Base-by-base conservation (phyloP, 2,329 filamentous ascomycete genomes). In the Pseudogymnoascus destructans region DNA sequence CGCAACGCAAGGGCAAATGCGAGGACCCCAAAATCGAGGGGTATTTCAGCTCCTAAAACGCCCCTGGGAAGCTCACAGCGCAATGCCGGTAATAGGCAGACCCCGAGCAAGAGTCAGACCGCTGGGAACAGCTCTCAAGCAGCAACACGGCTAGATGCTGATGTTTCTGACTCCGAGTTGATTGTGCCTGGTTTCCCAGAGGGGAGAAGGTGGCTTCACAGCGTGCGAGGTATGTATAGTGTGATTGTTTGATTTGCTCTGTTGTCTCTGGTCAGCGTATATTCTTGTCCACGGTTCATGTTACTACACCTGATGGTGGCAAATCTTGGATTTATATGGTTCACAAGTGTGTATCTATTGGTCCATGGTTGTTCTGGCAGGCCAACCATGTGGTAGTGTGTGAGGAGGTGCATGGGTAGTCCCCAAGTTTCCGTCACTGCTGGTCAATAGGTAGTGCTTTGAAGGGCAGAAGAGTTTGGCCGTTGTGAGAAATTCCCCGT, bases 161-260 rank as follows among this genome's bases (percentile, higher is more conserved):
- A 52, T 2, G 9, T 19, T 11, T 52, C 46, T 1, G 46, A 52
- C 25, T 52, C 46, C 3, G 46, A 52, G n/a, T 8, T 52, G 35
- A 55, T 25, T 40, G 35, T 58, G 5, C 56, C 56, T 25, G 56
- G 56, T 4, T 27, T 46, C 3, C 56, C 56, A 25, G 42, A 58
- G 38, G 56, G 36, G 8, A 58, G 56, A 5, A 40, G n/a, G 25
- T 58, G 56, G 56, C 38, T 58, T n/a, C 56, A 58, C 15, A 58
- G 36, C 4, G 36, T 58, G 3, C 19, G 17, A 58, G 1, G 38
- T 58, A 58, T 23, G 56, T 46, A 40, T 13, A 7, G 15, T 17
- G n/a, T 13, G 1, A 9, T 52, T 30, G 9, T 13, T 52, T 6
- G 10, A 25, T 30, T 30, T 32, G 9, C n/a, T 49, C 13, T 52